Conservation (phyloP, 148 eudicot species). For the Silene latifolia region DNA sequence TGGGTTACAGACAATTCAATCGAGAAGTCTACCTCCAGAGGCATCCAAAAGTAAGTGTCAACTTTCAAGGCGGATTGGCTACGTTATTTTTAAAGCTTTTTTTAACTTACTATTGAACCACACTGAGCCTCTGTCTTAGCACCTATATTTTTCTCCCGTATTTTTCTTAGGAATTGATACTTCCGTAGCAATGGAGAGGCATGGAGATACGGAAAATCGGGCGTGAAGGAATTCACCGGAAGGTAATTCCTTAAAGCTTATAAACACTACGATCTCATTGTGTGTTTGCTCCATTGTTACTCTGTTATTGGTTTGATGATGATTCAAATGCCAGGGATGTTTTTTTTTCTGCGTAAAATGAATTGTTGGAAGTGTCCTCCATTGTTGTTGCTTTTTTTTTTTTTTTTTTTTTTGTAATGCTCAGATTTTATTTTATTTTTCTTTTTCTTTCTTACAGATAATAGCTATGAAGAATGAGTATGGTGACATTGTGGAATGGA, state of each 20-base stretch:
- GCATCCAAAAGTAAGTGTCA: slow-evolving; percentile 21
- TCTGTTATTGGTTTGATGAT: background rate
- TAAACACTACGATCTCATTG: background rate
- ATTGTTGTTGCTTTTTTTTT: too few species aligned
- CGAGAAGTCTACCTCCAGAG: slow-evolving; percentile 11
- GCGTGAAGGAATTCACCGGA: slow-evolving; percentile 5
- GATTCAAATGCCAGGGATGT: too few species aligned
- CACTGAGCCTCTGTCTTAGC: background rate
- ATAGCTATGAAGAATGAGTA: slow-evolving; percentile 15
- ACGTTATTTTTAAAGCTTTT: background rate
- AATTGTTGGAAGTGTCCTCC: too few species aligned
- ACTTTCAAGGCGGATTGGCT: background rate
- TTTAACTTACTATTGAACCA: background rate
- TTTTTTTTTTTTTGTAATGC: too few species aligned
- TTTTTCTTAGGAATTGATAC: background rate
- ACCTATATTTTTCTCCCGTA: background rate
- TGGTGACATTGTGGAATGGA: background rate
- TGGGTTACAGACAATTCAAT: background rate
- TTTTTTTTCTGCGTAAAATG: too few species aligned
- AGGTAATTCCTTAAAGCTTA: slow-evolving; percentile 6
- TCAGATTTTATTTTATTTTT: background rate
- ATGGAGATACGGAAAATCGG: background rate
- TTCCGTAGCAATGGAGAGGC: background rate
- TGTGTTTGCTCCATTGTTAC: background rate
- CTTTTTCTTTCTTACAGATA: slow-evolving; percentile 10